These are phyloP conservation scores for Penicillium capsulatum DNA, from an alignment of 2,329 filamentous ascomycete species.

Conservation along the genomic window DNA sequence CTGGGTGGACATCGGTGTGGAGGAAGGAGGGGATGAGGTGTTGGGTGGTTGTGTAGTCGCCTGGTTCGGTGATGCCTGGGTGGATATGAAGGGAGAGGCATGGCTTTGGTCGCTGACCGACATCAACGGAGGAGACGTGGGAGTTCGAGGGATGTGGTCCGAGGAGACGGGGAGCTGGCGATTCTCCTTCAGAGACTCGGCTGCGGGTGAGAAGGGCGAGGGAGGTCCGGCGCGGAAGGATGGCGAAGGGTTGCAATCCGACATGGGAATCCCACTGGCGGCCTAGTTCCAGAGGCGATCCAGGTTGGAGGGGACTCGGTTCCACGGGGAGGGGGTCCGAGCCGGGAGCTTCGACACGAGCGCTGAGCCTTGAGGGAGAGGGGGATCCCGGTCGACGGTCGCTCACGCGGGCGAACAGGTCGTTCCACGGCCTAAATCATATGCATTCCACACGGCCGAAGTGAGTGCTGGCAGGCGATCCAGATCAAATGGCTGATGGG, in stretches of 20 bases:
- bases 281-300: conserved; percentile 8
- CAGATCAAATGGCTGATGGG: conserved; percentile 12
- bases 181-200: conserved; percentile 38
- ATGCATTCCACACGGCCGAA: conserved; percentile 30
- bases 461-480: conserved; percentile 13
- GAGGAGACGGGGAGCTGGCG: conserved; percentile 25
- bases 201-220: conserved; percentile 43
- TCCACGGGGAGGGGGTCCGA: conserved; percentile 14
- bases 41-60: conserved; percentile 40
- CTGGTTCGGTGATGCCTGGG: conserved; percentile 45
- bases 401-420: conserved; percentile 34
- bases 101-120: conserved; percentile 48
- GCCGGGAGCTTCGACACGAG: conserved; percentile 18
- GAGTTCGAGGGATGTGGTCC: conserved; percentile 36
- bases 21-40: conserved; percentile 41
- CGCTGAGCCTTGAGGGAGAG: conserved; percentile 20
- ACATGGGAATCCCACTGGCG: conserved; percentile 32
- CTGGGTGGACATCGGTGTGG: conserved; percentile 42
- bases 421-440: conserved; percentile 32
- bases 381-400: conserved; percentile 30
- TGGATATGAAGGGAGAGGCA: conserved; percentile 45
- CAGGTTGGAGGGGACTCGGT: conserved; percentile 14
- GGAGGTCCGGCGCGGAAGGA: conserved; percentile 38
- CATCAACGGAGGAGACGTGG: conserved; percentile 48
- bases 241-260: conserved; percentile 33